Evolutionary conservation across 1,284 basidiomycete species (phyloP).

Genomic region (Hemileia vastatrix): DNA sequence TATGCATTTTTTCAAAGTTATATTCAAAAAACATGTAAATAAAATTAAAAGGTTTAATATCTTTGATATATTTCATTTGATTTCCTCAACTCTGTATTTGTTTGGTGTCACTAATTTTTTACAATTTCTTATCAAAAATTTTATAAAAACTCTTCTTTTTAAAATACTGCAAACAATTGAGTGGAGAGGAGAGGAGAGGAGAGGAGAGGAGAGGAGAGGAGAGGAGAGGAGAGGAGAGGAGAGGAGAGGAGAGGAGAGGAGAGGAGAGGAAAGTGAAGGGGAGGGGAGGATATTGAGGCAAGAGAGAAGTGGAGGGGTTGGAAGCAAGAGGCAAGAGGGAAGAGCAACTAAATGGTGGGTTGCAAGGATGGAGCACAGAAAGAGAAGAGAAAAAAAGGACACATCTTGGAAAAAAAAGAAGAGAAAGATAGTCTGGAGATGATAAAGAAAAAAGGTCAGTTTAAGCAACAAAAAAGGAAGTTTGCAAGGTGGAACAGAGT

Average conservation of each 20-base stretch:
- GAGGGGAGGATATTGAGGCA: not conserved
- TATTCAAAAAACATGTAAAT: not conserved
- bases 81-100: too few relatives aligned
- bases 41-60: not conserved
- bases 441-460: not conserved
- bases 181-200: not conserved
- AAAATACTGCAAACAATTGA: not conserved
- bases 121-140: too few relatives aligned
- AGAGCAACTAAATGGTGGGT: not conserved
- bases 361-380: not conserved
- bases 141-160: not conserved
- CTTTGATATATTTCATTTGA: not conserved
- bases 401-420: not conserved
- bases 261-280: not conserved
- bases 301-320: not conserved
- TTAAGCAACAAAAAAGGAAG: not conserved
- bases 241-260: not conserved
- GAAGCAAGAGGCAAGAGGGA: not conserved
- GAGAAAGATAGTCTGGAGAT: not conserved
- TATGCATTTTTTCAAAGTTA: not conserved
- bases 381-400: not conserved
- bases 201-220: not conserved
- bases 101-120: too few relatives aligned
- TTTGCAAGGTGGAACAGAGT: not conserved
- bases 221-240: not conserved